Evolutionary conservation across 202 grass and related monocot genomes (phyloP).

Genomic region (Alloteropsis angusta): DNA sequence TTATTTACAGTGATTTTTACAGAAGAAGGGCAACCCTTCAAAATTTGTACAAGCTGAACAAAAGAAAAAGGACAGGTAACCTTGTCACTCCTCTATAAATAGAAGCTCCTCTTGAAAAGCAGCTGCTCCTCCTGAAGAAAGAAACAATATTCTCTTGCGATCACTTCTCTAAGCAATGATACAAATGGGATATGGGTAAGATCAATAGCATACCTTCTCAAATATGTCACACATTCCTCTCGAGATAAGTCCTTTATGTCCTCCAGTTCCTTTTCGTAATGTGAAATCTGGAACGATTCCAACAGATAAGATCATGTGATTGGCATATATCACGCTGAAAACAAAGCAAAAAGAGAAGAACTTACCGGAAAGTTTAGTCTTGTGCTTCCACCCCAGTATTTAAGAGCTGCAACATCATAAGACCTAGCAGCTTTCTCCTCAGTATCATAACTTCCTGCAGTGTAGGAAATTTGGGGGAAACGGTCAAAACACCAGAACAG

Average conservation of each 20-base stretch:
- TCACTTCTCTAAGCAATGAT: not conserved
- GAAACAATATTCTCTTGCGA: not conserved
- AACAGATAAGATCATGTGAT: slow-evolving; percentile 9
- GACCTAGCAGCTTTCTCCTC: slow-evolving; percentile 82
- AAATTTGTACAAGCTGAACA: slow-evolving; percentile 9
- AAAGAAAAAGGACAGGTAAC: slow-evolving; percentile 35
- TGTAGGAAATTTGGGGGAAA: slow-evolving; percentile 17
- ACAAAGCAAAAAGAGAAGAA: not conserved
- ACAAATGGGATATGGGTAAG: slow-evolving; percentile 19
- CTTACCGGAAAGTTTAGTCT: slow-evolving; percentile 66
- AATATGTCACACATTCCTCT: slow-evolving; percentile 76
- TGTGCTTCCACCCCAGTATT: slow-evolving; percentile 60
- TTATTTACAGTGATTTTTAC: slow-evolving; percentile 14
- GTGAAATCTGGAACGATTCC: slow-evolving; percentile 38
- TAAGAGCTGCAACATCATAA: slow-evolving; percentile 84
- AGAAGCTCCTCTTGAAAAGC: slow-evolving; percentile 92
- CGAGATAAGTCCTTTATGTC: slow-evolving; percentile 52
- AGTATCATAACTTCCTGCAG: slow-evolving; percentile 73
- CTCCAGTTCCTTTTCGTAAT: slow-evolving; percentile 60
- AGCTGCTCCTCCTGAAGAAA: slow-evolving; percentile 66
- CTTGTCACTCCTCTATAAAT: slow-evolving; percentile 88
- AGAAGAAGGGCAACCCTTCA: not conserved
- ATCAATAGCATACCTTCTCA: slow-evolving; percentile 57
- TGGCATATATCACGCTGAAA: slow-evolving; percentile 1
- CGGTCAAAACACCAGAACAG: not conserved